Evolutionary conservation across 345 rosid genomes (phyloP), one percentile per base, ranked within the genome.

Genomic region (Sisymbrium irio): DNA sequence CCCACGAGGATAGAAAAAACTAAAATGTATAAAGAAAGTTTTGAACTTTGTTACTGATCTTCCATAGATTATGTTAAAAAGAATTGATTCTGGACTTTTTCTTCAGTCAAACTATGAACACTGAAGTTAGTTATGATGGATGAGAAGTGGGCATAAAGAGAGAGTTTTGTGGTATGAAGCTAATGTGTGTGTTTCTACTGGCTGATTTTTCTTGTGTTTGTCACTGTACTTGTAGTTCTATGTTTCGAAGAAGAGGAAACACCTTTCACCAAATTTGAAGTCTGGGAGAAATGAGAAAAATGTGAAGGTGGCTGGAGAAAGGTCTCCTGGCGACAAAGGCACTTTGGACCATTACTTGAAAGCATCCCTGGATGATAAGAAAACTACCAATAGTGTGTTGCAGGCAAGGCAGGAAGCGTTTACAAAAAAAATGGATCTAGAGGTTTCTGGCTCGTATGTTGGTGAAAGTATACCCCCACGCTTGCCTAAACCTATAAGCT

Each of bases 181-280:
- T 51, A 36, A 28, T 20, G 4, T 49, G 1, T 49, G 1, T 33
- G 20, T 40, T 60, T 49, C 53, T 55, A 30, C 65, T 56, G 61
- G 63, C 55, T 72, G 44, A 0, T 58, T 28, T 49, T 75, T 62
- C 69, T 64, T 58, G 15, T 50, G 25, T 30, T 74, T 54, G 62
- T 64, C 41, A 13, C 62, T 55, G 22, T 75, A 0, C 78, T 61
- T 4, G 71, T 82, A 94, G 98, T 94, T 86, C 84, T 91, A 63
- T 41, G 80, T 82, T 50, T 89, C 92, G 27, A 91, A 82, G 82
- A 94, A 91, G 87, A 84, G 92, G 85, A 94, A 91, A 77, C 44
- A 85, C 17, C 8, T 15, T 2, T 91, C 96, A 3, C 96, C 98
- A 6, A 77, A 76, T 78, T 82, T 79, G 77, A 89, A 89, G 83